Base-by-base conservation (phyloP, 1,139 yeast genomes). In the Geotrichum aggregatum region DNA sequence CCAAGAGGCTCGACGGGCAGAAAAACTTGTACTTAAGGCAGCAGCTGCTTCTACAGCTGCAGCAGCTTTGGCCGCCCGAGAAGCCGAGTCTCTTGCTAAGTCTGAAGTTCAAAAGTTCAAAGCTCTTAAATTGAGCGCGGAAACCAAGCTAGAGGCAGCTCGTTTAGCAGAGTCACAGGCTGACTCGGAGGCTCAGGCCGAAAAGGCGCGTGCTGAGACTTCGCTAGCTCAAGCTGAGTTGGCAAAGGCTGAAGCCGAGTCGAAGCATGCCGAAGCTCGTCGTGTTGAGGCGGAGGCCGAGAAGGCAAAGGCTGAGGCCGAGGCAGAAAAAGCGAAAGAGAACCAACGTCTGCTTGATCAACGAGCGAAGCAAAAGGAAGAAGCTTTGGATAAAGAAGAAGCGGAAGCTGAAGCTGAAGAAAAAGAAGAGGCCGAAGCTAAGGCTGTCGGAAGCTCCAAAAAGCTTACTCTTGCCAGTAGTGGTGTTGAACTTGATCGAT, bases 141-240 rank as follows among this genome's bases (percentile, higher is more conserved):
- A 62, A 55, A 48, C 55, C 36, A 61, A 64, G 55, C 59, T 65
- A 26, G 65, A 60, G 49, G 63, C 62, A 46, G 68, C 68, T 21
- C 54, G 59, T 35, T 52, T 64, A 16, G 63, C 63, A 31, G 69
- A 61, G 55, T 59, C 58, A 54, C 61, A 65, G 52, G 63, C 64
- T 26, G 47, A 48, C 22, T 52, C 55, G 33, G 55, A 52, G 3
- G 57, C 55, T 16, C 52, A 52, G 34, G 55, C 55, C 18, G 57
- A 52, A 30, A 46, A 42, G 35, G 57, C 57, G 11, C 51, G 54
- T 26, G 55, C 54, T 26, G 57, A 58, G 39, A 54, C 54, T 36
- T 59, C 59, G 34, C 53, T 52, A 35, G 55, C 57, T 35, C 57
- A 58, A 50, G 54, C 55, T 19, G 62, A 56, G 43, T 52, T 58